Conservation (phyloP, 345 rosid species). For the Lumnitzera racemosa region DNA sequence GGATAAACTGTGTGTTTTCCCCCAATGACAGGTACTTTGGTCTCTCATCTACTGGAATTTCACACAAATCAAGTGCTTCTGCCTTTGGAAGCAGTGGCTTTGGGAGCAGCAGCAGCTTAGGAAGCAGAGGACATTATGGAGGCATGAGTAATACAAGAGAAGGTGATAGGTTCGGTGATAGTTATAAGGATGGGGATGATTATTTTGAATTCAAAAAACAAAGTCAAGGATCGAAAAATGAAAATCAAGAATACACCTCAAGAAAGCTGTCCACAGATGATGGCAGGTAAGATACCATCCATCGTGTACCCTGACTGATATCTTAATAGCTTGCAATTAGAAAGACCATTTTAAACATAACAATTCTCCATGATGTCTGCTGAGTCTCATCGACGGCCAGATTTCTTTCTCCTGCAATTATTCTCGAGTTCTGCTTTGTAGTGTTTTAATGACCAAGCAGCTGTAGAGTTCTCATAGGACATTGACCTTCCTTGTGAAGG, state of each 20-base stretch:
- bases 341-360: too few species aligned
- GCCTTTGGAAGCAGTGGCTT: constrained; percentile 47
- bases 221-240: constrained; percentile 29
- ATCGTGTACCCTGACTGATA: neutral
- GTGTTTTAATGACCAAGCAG: too few species aligned
- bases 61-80: constrained; percentile 61
- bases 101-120: constrained; percentile 35
- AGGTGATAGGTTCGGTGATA: constrained; percentile 42
- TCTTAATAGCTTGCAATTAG: neutral
- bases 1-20: constrained; percentile 10
- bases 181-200: constrained; percentile 45
- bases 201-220: constrained; percentile 52
- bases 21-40: constrained; percentile 63
- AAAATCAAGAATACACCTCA: constrained; percentile 26
- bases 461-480: too few species aligned
- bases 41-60: constrained; percentile 75
- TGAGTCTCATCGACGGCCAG: too few species aligned
- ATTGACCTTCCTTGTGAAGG: too few species aligned
- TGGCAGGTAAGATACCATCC: constrained; percentile 42
- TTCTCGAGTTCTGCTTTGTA: too few species aligned
- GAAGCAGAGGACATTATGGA: constrained; percentile 45
- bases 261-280: constrained; percentile 37
- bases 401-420: too few species aligned
- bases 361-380: too few species aligned
- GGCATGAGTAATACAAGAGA: constrained; percentile 40